Conservation (phyloP, 139 green algal genomes). For the Microglena sp. region DNA sequence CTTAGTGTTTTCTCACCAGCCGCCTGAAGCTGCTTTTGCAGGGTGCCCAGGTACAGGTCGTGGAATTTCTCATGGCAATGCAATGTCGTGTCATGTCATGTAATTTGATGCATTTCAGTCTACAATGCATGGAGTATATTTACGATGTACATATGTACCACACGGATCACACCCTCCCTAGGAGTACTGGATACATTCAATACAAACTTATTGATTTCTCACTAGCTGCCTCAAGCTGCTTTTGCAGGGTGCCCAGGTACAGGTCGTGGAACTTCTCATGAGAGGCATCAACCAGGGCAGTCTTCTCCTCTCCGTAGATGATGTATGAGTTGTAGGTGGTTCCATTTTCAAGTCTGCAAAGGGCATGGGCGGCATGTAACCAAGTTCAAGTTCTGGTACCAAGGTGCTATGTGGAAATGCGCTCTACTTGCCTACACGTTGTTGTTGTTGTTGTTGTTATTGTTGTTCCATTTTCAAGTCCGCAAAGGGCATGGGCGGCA, state of each 20-base stretch:
- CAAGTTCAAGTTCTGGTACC: neutral
- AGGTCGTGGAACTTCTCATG: conserved; percentile 94
- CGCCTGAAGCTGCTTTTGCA: conserved; percentile 44
- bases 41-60: conserved; percentile 66
- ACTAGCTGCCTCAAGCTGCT: conserved; percentile 42
- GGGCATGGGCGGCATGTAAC: neutral
- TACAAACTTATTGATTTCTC: no score
- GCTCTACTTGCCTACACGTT: neutral
- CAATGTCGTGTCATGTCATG: no score
- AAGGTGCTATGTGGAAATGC: neutral
- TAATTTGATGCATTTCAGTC: no score
- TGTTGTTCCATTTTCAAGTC: conserved; percentile 36
- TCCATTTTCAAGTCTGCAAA: conserved; percentile 64
- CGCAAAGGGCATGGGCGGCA: conserved; percentile 12
- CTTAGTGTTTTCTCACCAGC: no score
- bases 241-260: conserved; percentile 62
- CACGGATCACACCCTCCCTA: no score
- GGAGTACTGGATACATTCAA: no score
- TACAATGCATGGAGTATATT: no score
- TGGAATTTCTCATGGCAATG: conserved; percentile 98
- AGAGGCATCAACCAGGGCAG: conserved; percentile 80
- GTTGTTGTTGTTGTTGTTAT: neutral
- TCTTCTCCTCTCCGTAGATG: conserved; percentile 82
- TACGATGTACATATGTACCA: no score
- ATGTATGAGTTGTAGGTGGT: conserved; percentile 96